Base-by-base conservation (phyloP, 2,329 filamentous ascomycete species). In the Fusarium subtropicale region DNA sequence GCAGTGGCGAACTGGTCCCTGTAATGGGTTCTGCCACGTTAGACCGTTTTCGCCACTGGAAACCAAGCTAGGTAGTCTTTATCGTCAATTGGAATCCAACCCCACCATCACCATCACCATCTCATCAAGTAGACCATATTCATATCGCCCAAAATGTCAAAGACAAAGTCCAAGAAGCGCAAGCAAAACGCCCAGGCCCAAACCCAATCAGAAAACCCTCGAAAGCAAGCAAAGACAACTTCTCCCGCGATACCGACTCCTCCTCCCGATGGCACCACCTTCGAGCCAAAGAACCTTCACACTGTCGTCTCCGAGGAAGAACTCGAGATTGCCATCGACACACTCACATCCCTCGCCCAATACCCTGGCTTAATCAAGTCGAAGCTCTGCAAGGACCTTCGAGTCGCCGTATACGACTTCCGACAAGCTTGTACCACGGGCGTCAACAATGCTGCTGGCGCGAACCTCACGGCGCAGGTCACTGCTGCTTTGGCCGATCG, bases 361-460 rank as follows among this genome's bases (percentile, higher is more conserved):
- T 84, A 91, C 66, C 90, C 90, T 0, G 79, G 77, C 24, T 74
- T 91, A 24, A 91, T 90, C 76, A 92, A 92, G 77, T 87, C 88
- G 1, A 91, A 91, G 73, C 84, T 83, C 26, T 92, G 90, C 79
- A 90, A 87, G 72, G 88, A 90, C 48, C 79, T 92, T 4, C 83
- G 90, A 22, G 86, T 85, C 5, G 90, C 90, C 7, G 89, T 91
- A 10, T 91, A 91, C 72, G 87, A 89, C 22, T 92, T 92, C 62
- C 86, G 89, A 2, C 87, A 91, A 75, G 87, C 89, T 18, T 91
- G 89, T 70, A 90, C 88, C 0, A 91, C 88, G 0, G 90, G 90
- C 7, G 79, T 88, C 57, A 90, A 89, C 63, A 90, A 89, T 77
- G 84, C 85, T 51, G 82, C 84, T 52, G 82, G 85, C 61, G 84